Base-by-base conservation (phyloP, 2,329 filamentous ascomycete species). In the Sporothrix humicola region DNA sequence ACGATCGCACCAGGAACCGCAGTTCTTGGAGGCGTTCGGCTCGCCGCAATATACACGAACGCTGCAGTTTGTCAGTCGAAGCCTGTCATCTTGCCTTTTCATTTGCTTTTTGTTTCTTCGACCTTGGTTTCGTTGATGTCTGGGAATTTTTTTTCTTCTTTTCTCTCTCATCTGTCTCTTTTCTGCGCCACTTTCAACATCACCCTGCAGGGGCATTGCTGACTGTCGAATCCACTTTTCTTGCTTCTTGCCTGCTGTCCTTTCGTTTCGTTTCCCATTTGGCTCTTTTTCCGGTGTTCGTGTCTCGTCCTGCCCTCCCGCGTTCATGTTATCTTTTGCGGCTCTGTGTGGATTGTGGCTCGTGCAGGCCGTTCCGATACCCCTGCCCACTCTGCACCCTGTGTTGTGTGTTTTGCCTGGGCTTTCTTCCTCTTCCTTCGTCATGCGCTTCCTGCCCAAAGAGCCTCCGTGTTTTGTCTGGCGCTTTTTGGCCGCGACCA, bases 401-500 rank as follows among this genome's bases (percentile, higher is more conserved):
- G n/a, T 56, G n/a, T n/a, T 6, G 50, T 20, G 7, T n/a, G 26
- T 37, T 17, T 63, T 63, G n/a, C 15, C 31, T 26, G 23, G 23
- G 23, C 5, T n/a, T 10, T 42, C 17, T 61, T 13, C 9, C 58
- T 20, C 31, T 17, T 20, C 12, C 31, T 42, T 12, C 31, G n/a
- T 42, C 59, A 63, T 63, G 37, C 61, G 23, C 31, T n/a, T 61
- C 31, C 56, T 23, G 15, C n/a, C 31, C 26, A n/a, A 15, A n/a
- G 10, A 17, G 20, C 6, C 69, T 71, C 54, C 69, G 56, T 63
- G 56, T 72, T 72, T 72, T 72, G 69, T 54, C 69, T 72, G 26
- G 69, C 69, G 69, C 58, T 31, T 72, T 63, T 50, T 37, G 69
- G 69, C 69, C 69, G 69, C 69, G 69, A 42, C 70, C 70, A 12